phyloP scores from a whole-genome alignment of 2,329 filamentous ascomycete species.

The Thermoascus crustaceus region DNA sequence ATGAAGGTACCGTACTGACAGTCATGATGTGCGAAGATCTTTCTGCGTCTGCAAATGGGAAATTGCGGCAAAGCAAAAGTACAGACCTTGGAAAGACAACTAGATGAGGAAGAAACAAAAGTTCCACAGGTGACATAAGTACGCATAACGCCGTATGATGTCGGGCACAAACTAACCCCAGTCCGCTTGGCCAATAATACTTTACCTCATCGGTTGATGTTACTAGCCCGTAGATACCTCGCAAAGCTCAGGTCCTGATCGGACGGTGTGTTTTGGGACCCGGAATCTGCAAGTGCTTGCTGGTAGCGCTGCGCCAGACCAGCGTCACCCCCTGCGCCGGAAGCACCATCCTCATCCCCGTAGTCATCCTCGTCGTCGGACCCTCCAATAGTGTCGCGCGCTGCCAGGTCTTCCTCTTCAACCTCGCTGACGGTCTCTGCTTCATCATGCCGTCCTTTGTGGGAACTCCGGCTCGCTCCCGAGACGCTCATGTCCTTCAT shows the following conservation, averaged over 20 bases:
- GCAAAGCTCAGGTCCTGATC: conserved; percentile 46
- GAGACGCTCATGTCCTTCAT: conserved; percentile 83
- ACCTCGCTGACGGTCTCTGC: conserved; percentile 42
- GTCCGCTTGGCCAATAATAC: neutral
- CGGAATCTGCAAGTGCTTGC: conserved; percentile 58
- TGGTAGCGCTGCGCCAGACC: conserved; percentile 69
- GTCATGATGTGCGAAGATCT: too few species aligned
- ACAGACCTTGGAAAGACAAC: neutral
- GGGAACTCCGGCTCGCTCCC: conserved; percentile 22
- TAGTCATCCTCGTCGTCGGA: conserved; percentile 46
- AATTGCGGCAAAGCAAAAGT: too few species aligned
- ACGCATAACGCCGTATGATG: neutral
- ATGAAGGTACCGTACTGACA: too few species aligned
- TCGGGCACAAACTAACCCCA: neutral
- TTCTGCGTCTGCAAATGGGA: too few species aligned
- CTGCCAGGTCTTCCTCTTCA: conserved; percentile 44
- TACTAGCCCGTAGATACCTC: conserved; percentile 38
- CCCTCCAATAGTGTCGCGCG: conserved; percentile 30
- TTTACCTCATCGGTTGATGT: conserved; percentile 21
- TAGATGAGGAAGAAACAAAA: too few species aligned
- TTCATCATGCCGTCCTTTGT: conserved; percentile 21
- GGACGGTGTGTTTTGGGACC: conserved; percentile 26
- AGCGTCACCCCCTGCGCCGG: conserved; percentile 52
- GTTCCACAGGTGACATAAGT: too few species aligned
- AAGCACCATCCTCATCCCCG: conserved; percentile 52